phyloP scores from a whole-genome alignment of 208 protist genomes.

The Endotrypanum monterogeii region DNA sequence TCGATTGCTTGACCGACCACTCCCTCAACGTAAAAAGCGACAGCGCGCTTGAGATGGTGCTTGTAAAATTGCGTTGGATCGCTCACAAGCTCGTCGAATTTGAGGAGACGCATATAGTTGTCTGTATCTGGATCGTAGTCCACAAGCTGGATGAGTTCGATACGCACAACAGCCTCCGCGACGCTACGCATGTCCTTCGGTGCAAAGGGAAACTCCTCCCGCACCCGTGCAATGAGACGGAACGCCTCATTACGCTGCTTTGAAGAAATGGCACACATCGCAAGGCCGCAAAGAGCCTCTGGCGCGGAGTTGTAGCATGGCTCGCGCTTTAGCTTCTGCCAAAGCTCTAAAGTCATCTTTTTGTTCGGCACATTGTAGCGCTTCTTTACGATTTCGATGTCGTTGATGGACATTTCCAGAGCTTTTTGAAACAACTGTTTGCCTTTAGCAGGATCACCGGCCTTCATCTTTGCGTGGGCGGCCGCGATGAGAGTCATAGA shows the following conservation, averaged over 20 bases:
- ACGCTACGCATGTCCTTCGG: conserved; percentile 72
- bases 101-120: conserved; percentile 75
- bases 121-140: conserved; percentile 79
- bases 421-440: conserved; percentile 74
- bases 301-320: conserved; percentile 82
- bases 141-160: conserved; percentile 73
- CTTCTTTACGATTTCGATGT: conserved; percentile 59
- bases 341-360: conserved; percentile 73
- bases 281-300: conserved; percentile 76
- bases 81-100: conserved; percentile 66
- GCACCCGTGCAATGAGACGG: conserved; percentile 42
- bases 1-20: conserved; percentile 63
- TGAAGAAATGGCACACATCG: conserved; percentile 71
- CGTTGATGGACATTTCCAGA: conserved; percentile 43
- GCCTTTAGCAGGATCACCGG: conserved; percentile 72
- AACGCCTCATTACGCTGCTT: conserved; percentile 55
- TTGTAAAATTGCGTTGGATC: conserved; percentile 74
- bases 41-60: conserved; percentile 69
- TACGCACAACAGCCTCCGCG: conserved; percentile 75
- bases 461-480: conserved; percentile 65
- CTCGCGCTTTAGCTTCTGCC: conserved; percentile 70
- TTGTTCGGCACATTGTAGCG: conserved; percentile 65
- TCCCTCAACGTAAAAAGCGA: conserved; percentile 78
- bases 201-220: conserved; percentile 74
- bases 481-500: conserved; percentile 79